Evolutionary conservation across 306 rosid species (phyloP).

Genomic region (Fragaria vesca): DNA sequence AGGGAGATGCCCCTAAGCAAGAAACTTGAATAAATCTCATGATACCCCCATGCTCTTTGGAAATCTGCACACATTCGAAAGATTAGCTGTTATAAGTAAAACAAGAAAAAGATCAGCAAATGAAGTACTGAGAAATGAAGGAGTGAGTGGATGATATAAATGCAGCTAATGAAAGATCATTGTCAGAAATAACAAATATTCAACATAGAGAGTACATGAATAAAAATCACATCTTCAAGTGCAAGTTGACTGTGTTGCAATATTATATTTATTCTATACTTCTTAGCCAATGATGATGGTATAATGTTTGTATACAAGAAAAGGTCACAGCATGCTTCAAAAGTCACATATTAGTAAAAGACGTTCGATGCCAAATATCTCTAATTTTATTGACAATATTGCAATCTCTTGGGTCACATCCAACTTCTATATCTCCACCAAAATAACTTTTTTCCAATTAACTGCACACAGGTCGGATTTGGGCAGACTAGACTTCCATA

Average conservation of each 20-base stretch:
- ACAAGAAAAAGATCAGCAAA: neutral
- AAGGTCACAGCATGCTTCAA: neutral
- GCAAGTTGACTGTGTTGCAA: neutral
- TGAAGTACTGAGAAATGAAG: neutral
- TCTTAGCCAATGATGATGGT: neutral
- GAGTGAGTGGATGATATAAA: neutral
- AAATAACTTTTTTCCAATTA: neutral
- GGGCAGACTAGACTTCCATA: neutral
- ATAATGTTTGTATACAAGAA: neutral
- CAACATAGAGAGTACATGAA: neutral
- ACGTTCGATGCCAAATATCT: no score
- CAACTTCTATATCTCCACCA: neutral
- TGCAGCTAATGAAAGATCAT: neutral
- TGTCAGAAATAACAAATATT: neutral
- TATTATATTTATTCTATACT: neutral
- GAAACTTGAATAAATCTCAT: conserved; percentile 91
- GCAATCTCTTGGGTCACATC: neutral
- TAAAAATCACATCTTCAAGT: neutral
- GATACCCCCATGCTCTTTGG: conserved; percentile 98
- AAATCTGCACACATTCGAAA: conserved; percentile 55
- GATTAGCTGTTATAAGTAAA: neutral
- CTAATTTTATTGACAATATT: neutral
- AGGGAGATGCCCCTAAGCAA: conserved; percentile 83
- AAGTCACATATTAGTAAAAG: neutral
- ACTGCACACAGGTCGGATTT: neutral